Evolutionary conservation across 116 monocot genomes (phyloP).

Genomic region (Papilionanthe hybrid): DNA sequence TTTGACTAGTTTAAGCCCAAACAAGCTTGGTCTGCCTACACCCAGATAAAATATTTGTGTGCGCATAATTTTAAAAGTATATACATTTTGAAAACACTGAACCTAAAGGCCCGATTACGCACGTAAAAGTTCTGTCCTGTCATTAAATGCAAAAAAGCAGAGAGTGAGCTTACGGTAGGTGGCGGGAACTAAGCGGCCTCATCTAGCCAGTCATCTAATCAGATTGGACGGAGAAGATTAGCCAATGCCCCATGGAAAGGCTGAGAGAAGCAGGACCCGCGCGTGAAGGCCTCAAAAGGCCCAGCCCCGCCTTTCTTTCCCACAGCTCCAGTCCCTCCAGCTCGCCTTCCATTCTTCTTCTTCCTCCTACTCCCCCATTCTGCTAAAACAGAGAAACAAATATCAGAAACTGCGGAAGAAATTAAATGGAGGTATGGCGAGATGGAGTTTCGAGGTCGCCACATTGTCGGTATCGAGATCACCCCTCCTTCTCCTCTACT

Average conservation of each 20-base stretch:
- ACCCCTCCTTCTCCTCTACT: slow-evolving; percentile 17
- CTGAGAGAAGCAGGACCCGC: not conserved
- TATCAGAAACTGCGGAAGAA: not conserved
- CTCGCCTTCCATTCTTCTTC: not conserved
- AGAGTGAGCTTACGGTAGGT: not conserved
- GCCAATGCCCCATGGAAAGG: not conserved
- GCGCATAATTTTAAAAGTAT: too few species aligned
- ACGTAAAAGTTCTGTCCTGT: too few species aligned
- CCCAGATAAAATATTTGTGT: too few species aligned
- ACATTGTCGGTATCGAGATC: not conserved
- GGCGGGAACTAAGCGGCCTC: not conserved
- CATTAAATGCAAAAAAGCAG: too few species aligned
- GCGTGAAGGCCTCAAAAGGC: slow-evolving; percentile 4
- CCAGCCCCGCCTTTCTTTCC: not conserved
- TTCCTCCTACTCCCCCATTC: not conserved
- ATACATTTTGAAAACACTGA: too few species aligned
- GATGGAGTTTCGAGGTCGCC: not conserved
- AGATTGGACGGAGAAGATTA: not conserved
- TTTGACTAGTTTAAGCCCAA: too few species aligned
- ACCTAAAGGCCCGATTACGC: too few species aligned
- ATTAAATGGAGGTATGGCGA: not conserved
- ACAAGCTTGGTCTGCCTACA: too few species aligned
- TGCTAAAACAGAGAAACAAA: too few species aligned
- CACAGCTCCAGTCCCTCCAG: not conserved
- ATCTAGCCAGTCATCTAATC: not conserved